Evolutionary conservation across 2,329 filamentous ascomycete species (phyloP).

Genomic region (Rosellinia necatrix): DNA sequence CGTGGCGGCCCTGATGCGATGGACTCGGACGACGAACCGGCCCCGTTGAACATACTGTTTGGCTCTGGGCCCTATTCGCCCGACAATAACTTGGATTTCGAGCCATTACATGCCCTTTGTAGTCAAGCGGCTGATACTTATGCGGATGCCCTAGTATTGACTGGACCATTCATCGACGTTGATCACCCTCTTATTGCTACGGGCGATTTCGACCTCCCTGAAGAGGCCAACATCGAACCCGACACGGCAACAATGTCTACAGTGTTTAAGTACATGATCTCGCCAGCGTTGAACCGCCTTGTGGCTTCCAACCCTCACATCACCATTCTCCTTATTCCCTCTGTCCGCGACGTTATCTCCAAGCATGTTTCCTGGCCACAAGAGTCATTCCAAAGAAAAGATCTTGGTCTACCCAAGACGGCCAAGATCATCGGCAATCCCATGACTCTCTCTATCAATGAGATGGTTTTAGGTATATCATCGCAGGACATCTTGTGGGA

Average conservation of each 20-base stretch:
- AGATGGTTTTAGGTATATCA: constrained; percentile 79
- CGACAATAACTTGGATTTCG: constrained; percentile 89
- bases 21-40: constrained; percentile 61
- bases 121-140: constrained; percentile 73
- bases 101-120: constrained; percentile 82
- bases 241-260: constrained; percentile 81
- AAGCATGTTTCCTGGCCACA: constrained; percentile 71
- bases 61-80: constrained; percentile 89
- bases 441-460: constrained; percentile 86
- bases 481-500: constrained; percentile 85
- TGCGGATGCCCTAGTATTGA: constrained; percentile 78
- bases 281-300: constrained; percentile 73
- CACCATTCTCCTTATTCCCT: constrained; percentile 82
- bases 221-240: constrained; percentile 65
- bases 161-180: constrained; percentile 87
- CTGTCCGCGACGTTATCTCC: constrained; percentile 69
- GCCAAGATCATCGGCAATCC: constrained; percentile 82
- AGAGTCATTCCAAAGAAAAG: constrained; percentile 66
- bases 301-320: constrained; percentile 72
- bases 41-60: constrained; percentile 76
- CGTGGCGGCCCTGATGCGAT: constrained; percentile 66
- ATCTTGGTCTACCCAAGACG: constrained; percentile 78
- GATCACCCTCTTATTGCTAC: constrained; percentile 87
- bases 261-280: constrained; percentile 81
- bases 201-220: constrained; percentile 77